A percentile compares a stretch with the other conserved stretches of the same genome.
phyloP scores from a whole-genome alignment of 306 rosid species.

The Potentilla sterilis region DNA sequence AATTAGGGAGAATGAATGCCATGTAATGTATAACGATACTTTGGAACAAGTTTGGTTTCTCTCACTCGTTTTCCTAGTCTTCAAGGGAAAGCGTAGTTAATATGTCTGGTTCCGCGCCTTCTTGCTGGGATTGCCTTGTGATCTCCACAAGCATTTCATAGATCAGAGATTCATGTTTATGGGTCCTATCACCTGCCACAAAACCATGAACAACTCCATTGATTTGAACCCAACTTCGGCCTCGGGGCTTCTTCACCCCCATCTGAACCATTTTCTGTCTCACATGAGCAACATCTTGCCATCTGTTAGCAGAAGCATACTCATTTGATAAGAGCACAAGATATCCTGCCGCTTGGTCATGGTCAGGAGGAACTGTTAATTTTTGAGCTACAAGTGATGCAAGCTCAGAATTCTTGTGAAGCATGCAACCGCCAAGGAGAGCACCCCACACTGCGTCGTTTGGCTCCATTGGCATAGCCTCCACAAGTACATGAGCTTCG shows the following conservation, averaged over 20 bases:
- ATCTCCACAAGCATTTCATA: constrained; percentile 48
- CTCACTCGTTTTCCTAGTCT: background rate
- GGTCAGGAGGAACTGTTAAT: constrained; percentile 41
- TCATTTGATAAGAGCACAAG: constrained; percentile 64
- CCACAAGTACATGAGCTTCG: constrained; percentile 57
- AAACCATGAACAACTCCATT: constrained; percentile 55
- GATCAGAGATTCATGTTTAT: constrained; percentile 45
- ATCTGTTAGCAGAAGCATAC: constrained; percentile 55
- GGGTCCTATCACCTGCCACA: constrained; percentile 54
- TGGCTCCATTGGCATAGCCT: constrained; percentile 71
- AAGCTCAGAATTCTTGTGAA: constrained; percentile 62
- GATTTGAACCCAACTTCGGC: constrained; percentile 68
- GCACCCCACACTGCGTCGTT: constrained; percentile 75
- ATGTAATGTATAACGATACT: background rate
- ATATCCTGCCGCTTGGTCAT: constrained; percentile 57
- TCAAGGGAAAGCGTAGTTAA: constrained; percentile 9
- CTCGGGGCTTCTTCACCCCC: constrained; percentile 67
- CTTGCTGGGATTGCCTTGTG: constrained; percentile 39
- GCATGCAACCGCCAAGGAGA: constrained; percentile 67
- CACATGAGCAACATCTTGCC: constrained; percentile 58
- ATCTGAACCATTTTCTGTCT: constrained; percentile 56
- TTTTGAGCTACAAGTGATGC: constrained; percentile 46
- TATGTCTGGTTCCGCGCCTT: constrained; percentile 32
- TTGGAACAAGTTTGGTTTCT: background rate
- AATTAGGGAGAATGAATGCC: background rate